phyloP scores from a whole-genome alignment of 2,329 filamentous ascomycete species.

The Coniella lustricola region DNA sequence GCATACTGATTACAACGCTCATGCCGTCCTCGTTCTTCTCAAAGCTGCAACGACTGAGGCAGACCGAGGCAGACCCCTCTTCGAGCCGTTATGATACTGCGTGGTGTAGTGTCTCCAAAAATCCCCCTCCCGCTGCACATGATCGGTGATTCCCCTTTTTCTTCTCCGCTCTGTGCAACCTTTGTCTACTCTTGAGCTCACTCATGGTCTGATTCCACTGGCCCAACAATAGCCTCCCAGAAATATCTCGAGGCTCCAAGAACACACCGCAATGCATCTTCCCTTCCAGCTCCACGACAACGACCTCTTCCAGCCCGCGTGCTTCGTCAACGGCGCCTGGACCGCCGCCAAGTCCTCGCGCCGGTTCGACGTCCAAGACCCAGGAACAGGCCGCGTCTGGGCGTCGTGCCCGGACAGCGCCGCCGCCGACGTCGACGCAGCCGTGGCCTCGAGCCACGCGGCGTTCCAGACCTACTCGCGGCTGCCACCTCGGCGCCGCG shows the following conservation, averaged over 20 bases:
- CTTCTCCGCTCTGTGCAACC: no score
- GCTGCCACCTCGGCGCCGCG: conserved; percentile 29
- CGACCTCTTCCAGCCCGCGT: conserved; percentile 41
- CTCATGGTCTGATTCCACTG: not conserved
- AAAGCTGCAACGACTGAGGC: no score
- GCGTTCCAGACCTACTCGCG: conserved; percentile 33
- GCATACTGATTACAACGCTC: no score
- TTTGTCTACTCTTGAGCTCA: no score
- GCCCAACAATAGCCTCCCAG: not conserved
- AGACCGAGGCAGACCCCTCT: no score
- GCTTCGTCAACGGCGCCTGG: conserved; percentile 42
- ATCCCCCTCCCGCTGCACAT: no score
- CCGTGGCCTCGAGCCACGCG: conserved; percentile 28
- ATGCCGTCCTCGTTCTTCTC: no score
- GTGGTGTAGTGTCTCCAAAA: no score
- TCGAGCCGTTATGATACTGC: no score
- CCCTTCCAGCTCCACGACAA: conserved; percentile 40
- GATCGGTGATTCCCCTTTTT: no score
- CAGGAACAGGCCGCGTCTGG: conserved; percentile 43
- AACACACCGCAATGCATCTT: conserved; percentile 17
- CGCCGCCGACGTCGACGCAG: conserved; percentile 31
- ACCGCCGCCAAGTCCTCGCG: conserved; percentile 36
- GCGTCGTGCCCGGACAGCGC: conserved; percentile 41
- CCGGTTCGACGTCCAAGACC: conserved; percentile 47
- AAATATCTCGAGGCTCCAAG: not conserved